Evolutionary conservation across 73 alveolate species (phyloP).

Genomic region (Blepharisma japonicum): DNA sequence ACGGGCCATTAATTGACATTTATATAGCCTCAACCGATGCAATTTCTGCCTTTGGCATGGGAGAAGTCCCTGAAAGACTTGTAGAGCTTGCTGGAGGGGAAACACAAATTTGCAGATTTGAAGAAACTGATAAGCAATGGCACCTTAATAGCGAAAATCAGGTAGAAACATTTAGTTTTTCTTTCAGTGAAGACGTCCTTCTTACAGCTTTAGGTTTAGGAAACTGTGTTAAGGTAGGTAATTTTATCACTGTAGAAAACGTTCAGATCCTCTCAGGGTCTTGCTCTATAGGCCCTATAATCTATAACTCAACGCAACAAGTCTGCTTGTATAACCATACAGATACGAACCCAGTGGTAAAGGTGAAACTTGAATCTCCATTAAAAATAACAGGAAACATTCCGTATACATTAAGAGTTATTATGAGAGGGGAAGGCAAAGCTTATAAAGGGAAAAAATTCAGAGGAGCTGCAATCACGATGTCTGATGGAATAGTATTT

Average conservation of each 20-base stretch:
- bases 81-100: conserved; percentile 14
- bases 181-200: conserved; percentile 13
- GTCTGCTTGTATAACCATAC: neutral
- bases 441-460: conserved; percentile 21
- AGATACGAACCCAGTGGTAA: conserved; percentile 5
- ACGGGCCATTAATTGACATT: conserved; percentile 19
- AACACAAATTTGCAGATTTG: conserved; percentile 4
- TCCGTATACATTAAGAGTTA: neutral
- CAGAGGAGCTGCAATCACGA: neutral
- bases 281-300: neutral
- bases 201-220: conserved; percentile 21
- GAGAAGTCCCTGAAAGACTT: neutral
- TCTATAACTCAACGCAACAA: neutral
- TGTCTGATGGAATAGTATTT: neutral
- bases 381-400: neutral
- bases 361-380: conserved; percentile 9
- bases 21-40: neutral
- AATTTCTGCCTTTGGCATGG: neutral
- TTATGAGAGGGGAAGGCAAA: conserved; percentile 29
- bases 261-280: conserved; percentile 3
- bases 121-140: neutral
- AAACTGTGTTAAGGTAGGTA: conserved; percentile 9
- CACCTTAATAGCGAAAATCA: conserved; percentile 10
- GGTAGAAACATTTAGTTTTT: neutral
- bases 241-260: neutral